phyloP scores from a whole-genome alignment of 306 rosid species.

The Notholithocarpus densiflorus region DNA sequence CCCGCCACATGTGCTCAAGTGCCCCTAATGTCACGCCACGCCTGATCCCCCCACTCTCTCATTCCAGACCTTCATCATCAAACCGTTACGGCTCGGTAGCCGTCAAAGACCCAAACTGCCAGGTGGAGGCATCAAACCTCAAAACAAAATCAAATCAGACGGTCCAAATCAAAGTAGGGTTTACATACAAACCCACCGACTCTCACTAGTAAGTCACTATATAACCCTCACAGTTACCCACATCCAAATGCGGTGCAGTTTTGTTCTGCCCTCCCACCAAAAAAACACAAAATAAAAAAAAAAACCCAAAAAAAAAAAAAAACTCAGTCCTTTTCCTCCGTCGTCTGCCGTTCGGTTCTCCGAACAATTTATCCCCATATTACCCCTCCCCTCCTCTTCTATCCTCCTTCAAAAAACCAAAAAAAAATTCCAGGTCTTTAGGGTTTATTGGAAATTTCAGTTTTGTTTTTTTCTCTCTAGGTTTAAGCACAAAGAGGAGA shows the following conservation, averaged over 20 bases:
- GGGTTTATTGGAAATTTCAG: constrained; percentile 19
- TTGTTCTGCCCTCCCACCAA: constrained; percentile 57
- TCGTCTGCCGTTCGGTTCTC: constrained; percentile 22
- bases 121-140: background rate
- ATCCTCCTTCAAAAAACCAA: background rate
- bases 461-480: background rate
- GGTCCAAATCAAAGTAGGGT: constrained; percentile 44
- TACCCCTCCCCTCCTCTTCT: constrained; percentile 7
- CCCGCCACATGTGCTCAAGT: too few species aligned
- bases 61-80: background rate
- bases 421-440: background rate
- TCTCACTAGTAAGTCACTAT: constrained; percentile 5
- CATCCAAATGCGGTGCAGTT: constrained; percentile 56
- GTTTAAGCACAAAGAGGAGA: background rate
- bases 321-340: background rate
- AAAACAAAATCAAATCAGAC: background rate
- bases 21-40: too few species aligned
- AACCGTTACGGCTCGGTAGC: background rate
- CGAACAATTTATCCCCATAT: constrained; percentile 43
- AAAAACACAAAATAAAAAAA: constrained; percentile 14
- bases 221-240: constrained; percentile 25
- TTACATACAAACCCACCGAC: background rate
- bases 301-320: constrained; percentile 20
- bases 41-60: too few species aligned
- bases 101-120: constrained; percentile 7